Evolutionary conservation across 2,329 filamentous ascomycete species (phyloP).

Genomic region (Plectosphaerella cucumerina): DNA sequence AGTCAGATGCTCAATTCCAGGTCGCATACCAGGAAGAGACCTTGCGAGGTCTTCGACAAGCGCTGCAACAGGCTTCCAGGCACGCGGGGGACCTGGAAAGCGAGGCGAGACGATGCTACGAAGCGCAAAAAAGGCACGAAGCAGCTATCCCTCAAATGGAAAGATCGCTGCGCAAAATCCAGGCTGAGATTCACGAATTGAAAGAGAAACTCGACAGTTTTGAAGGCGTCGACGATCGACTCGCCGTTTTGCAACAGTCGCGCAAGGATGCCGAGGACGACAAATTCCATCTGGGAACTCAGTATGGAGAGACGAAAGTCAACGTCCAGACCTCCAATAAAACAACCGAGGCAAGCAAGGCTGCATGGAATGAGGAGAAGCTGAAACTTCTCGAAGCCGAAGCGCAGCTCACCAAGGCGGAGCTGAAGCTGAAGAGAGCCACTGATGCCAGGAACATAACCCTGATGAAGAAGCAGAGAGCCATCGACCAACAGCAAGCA

Average conservation of each 20-base stretch:
- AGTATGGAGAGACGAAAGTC: slow-evolving; percentile 49
- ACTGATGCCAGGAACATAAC: slow-evolving; percentile 19
- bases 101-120: slow-evolving; percentile 38
- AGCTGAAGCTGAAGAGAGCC: slow-evolving; percentile 45
- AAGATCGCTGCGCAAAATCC: slow-evolving; percentile 48
- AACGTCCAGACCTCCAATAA: slow-evolving; percentile 44
- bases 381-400: slow-evolving; percentile 24
- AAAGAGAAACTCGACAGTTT: slow-evolving; percentile 60
- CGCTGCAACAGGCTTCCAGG: slow-evolving; percentile 46
- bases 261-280: slow-evolving; percentile 48
- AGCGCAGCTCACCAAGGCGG: slow-evolving; percentile 45
- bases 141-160: slow-evolving; percentile 31
- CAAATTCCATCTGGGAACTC: slow-evolving; percentile 44
- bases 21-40: slow-evolving; percentile 46
- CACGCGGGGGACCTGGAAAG: slow-evolving; percentile 49
- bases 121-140: slow-evolving; percentile 32
- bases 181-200: slow-evolving; percentile 50
- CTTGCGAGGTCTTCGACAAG: slow-evolving; percentile 5
- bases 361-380: slow-evolving; percentile 28
- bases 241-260: slow-evolving; percentile 54
- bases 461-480: slow-evolving; percentile 59
- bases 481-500: slow-evolving; percentile 46
- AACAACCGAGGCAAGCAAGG: slow-evolving; percentile 35
- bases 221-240: slow-evolving; percentile 63
- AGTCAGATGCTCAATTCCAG: slow-evolving; percentile 68